Conservation (phyloP, 176 grass and related monocot species). For the Cenchrus purpureus region DNA sequence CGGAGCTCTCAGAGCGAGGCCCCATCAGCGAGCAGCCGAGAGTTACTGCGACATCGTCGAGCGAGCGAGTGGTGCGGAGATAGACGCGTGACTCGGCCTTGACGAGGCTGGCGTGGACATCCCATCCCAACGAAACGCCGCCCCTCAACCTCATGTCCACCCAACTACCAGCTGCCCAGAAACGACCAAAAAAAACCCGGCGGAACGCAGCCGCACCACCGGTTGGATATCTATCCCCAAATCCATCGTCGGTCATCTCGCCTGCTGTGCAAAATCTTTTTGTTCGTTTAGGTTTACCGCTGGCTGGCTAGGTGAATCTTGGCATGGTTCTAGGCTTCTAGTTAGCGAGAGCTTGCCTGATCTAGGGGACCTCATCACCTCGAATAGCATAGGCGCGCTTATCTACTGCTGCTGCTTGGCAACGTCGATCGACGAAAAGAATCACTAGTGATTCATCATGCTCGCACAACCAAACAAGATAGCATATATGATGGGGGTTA, state of each 20-base stretch:
- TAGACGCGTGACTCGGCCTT: constrained; percentile 49
- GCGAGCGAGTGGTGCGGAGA: not conserved
- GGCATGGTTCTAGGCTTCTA: not conserved
- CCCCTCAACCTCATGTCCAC: not conserved
- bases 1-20: too few relatives aligned
- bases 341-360: not conserved
- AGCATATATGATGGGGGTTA: not conserved
- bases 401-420: not conserved
- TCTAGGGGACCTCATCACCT: not conserved
- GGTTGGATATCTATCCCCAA: not conserved
- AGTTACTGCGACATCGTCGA: not conserved
- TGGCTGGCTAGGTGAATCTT: not conserved
- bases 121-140: constrained; percentile 11
- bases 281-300: not conserved
- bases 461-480: not conserved
- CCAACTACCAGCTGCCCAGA: constrained; percentile 12
- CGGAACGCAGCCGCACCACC: not conserved
- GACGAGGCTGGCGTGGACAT: constrained; percentile 46
- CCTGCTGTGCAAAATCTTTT: not conserved
- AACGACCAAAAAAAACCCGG: not conserved
- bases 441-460: not conserved
- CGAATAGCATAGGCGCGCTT: not conserved
- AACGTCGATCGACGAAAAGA: not conserved
- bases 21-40: too few relatives aligned
- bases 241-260: not conserved